Base-by-base conservation (phyloP, 805 yeast genomes). In the Metschnikowia rubicola region DNA sequence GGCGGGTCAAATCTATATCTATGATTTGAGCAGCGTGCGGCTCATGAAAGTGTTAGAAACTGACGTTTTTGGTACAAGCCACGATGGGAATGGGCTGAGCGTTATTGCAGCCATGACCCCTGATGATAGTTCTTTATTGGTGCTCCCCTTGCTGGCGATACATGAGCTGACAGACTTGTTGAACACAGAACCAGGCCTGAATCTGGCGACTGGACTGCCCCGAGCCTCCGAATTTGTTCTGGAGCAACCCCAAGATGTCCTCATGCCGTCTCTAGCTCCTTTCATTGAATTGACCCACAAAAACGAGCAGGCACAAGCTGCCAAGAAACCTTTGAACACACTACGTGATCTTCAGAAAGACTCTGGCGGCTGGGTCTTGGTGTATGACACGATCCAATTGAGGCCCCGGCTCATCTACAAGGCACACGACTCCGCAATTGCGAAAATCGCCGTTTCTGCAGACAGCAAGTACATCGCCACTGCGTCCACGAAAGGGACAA, bases 1-100 rank as follows among this genome's bases (percentile, higher is more conserved):
- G 48, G 74, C 80, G 41, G 92, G 88, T 50, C 96, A 91, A 65
- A 80, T 94, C 9, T 87, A 83, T 62, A 80, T 92, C 39, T 94
- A 92, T 68, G 97, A 92, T 64, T 84, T 92, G 51, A 81, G 94
- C 47, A 88, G 95, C 63, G 90, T 92, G 84, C 83, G 87, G 59
- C 77, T 91, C 26, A 63, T 92, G 36, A 70, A 71, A 49, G 65
- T 70, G 10, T 56, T 73, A 41, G 71, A 70, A 35, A 52, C 66
- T 8, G 59, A 63, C 30, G 30, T 42, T 3, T 50, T 40, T 30
- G 10, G 3, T 8, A 39, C 17, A 48, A 8, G 19, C 10, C 8
- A 48, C 12, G 55, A 45, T 3, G 44, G 34, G 2, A 31, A 30
- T 8, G 37, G 15, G 6, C 31, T 33, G n/a, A 47, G 44, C n/a